Conservation (phyloP, 257 asterid genomes). For the Salvia rosmarinus region DNA sequence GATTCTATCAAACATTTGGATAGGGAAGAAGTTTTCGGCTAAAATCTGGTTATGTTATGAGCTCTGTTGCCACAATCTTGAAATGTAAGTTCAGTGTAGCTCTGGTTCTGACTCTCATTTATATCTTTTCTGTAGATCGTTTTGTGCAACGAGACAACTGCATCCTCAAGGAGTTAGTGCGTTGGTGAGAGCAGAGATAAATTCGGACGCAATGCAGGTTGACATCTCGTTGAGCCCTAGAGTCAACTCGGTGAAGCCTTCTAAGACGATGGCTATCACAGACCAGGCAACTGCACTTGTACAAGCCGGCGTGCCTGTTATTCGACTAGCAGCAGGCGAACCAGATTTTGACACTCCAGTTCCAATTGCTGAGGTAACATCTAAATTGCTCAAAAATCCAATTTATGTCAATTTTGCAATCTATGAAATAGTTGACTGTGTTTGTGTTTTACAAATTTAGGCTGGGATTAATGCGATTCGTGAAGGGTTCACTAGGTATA, state of each 20-base stretch:
- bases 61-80: neutral
- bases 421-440: neutral
- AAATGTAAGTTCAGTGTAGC: neutral
- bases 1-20: neutral
- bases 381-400: neutral
- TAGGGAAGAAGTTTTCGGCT: neutral
- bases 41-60: neutral
- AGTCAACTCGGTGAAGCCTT: constrained; percentile 90
- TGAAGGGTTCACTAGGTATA: constrained; percentile 86
- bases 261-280: constrained; percentile 87
- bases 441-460: constrained; percentile 39
- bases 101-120: constrained; percentile 15
- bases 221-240: constrained; percentile 82
- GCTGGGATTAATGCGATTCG: constrained; percentile 92
- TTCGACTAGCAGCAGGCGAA: constrained; percentile 92
- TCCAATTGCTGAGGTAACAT: constrained; percentile 72
- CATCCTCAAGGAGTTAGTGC: constrained; percentile 40
- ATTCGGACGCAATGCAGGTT: constrained; percentile 52
- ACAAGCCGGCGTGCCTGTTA: constrained; percentile 94
- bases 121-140: constrained; percentile 43
- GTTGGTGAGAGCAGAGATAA: constrained; percentile 47
- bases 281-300: constrained; percentile 94
- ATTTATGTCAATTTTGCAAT: neutral
- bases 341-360: constrained; percentile 98
- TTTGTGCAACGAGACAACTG: constrained; percentile 34